Evolutionary conservation across 305 asterid genomes (phyloP), one percentile per base, ranked within the genome.

Genomic region (Coffea humblotiana): DNA sequence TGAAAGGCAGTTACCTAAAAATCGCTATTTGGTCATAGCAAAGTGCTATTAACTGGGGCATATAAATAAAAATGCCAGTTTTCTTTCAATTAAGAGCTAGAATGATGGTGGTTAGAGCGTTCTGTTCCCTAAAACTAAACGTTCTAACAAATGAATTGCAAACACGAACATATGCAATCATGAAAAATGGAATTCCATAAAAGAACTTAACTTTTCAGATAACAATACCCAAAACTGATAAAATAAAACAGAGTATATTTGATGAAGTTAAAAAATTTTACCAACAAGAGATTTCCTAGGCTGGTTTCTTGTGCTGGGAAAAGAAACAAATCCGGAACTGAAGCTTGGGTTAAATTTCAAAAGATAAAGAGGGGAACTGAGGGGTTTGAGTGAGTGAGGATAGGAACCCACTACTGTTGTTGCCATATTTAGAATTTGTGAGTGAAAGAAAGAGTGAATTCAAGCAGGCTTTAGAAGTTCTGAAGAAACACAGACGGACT

Each of bases 221-320:
- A 25, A 25, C 69, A 64, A 40, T 48, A 32, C 12, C 27, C 29
- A 35, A 54, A 76, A 74, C 25, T 4, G 65, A 69, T 29, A 12
- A 18, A 78, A 11, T 2, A 40, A 19, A 37, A 45, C 32, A 32
- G 32, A 32, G 32, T 32, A 25, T 43, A 48, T 19, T 43, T 23
- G 65, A 40, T 63, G 71, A 21, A 47, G 49, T 75, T 49, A 60
- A 11, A 80, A 47, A 21, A 47, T 51, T 75, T 76, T 52, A 88
- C 98, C 97, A 74, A 80, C 80, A 49, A 92, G 87, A 29, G 12
- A 56, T 79, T 70, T 87, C 37, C 84, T 77, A 76, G 86, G 86
- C 64, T 49, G 81, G 77, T 84, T 88, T 61, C 85, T 79, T 72
- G 86, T 71, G 85, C 80, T 72, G 4, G 92, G 84, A 58, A 90